Percentiles rank a stretch among this genome's conserved stretches.
Conservation (phyloP, 768 basidiomycete species). For the Tylopilus felleus region DNA sequence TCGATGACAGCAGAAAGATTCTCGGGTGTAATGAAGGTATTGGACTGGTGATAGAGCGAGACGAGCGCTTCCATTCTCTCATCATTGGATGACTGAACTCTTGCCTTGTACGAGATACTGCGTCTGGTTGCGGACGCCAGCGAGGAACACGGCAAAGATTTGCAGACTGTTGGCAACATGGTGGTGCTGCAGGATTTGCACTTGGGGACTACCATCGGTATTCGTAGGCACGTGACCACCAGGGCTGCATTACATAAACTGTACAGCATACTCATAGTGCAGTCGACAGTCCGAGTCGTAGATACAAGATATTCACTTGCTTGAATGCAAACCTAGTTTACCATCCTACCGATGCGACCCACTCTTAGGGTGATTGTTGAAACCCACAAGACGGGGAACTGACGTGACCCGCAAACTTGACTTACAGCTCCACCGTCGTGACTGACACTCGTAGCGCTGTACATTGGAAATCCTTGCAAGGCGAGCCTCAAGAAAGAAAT, state of each 20-base stretch:
- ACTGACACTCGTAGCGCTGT: neutral
- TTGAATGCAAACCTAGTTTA: neutral
- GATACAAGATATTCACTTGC: neutral
- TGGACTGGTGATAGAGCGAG: constrained; percentile 73
- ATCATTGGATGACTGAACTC: constrained; percentile 19
- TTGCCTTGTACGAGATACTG: constrained; percentile 19
- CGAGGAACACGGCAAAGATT: constrained; percentile 2
- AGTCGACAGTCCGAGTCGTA: neutral
- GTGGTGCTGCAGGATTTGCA: neutral
- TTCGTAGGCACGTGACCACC: neutral
- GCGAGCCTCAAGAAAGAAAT: neutral
- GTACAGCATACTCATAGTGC: neutral
- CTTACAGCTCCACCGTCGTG: neutral
- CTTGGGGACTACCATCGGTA: neutral
- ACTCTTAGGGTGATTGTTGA: neutral
- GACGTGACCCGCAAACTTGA: neutral
- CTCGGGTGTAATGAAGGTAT: constrained; percentile 66
- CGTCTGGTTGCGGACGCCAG: constrained; percentile 14
- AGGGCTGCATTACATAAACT: constrained; percentile 16
- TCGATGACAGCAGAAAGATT: constrained; percentile 66
- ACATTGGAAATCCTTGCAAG: neutral
- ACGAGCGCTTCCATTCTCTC: constrained; percentile 66
- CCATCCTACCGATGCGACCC: neutral
- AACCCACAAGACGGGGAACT: neutral
- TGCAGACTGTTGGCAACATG: constrained; percentile 16